A percentile compares a stretch with the other conserved stretches of the same genome.
Conservation (phyloP, 352 stramenopile species). For the Phytopythium oedochilum region DNA sequence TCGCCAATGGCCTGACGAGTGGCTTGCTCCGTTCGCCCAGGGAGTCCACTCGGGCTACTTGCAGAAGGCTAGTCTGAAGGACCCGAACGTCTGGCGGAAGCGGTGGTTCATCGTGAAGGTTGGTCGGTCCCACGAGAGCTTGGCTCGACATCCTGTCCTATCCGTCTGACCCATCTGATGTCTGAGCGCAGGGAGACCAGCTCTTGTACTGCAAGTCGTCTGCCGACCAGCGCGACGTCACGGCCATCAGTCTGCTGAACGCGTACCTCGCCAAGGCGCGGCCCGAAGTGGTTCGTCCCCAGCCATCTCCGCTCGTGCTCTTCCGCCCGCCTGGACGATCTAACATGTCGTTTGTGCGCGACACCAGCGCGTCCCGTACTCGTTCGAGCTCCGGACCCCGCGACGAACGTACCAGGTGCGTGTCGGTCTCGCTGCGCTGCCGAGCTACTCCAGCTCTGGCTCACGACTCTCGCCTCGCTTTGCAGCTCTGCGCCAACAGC, state of each 20-base stretch:
- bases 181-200: slow-evolving; percentile 48
- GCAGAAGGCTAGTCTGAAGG: slow-evolving; percentile 77
- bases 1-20: too few relatives aligned
- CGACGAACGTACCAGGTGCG: slow-evolving; percentile 65
- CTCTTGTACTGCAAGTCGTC: slow-evolving; percentile 84
- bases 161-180: neutral
- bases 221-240: slow-evolving; percentile 79
- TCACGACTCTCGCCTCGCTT: neutral
- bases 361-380: slow-evolving; percentile 55
- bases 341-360: neutral
- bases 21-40: slow-evolving; percentile 9
- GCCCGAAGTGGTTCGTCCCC: slow-evolving; percentile 68
- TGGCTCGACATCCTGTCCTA: neutral
- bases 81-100: slow-evolving; percentile 76
- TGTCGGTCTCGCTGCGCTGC: too few relatives aligned
- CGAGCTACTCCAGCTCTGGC: too few relatives aligned
- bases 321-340: neutral
- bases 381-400: slow-evolving; percentile 76
- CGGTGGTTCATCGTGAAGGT: slow-evolving; percentile 86
- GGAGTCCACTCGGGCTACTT: slow-evolving; percentile 74
- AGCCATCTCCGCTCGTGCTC: neutral
- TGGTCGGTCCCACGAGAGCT: neutral
- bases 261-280: slow-evolving; percentile 70
- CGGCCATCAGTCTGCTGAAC: slow-evolving; percentile 71
- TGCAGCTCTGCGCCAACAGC: slow-evolving; percentile 61